A percentile compares a stretch with the other conserved stretches of the same genome.
Evolutionary conservation across 352 stramenopile genomes (phyloP).

Genomic region (Elongisporangium anandrum): DNA sequence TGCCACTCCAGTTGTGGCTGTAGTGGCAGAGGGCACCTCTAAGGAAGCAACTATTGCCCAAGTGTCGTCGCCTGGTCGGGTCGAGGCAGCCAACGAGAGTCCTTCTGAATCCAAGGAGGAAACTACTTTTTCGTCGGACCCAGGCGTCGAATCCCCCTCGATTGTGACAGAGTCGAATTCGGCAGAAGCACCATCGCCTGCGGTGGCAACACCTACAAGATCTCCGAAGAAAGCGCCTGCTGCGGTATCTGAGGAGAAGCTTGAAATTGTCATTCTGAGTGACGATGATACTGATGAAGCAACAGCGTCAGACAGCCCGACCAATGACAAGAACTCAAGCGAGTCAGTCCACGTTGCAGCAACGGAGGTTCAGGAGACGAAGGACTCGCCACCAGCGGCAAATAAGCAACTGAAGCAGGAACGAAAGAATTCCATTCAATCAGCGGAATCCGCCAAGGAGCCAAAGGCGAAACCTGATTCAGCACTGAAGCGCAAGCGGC

Average conservation of each 20-base stretch:
- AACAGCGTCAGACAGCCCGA: background rate
- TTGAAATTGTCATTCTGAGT: background rate
- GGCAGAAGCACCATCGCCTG: background rate
- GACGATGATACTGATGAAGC: background rate
- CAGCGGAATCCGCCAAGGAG: background rate
- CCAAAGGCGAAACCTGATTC: background rate
- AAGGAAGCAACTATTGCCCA: background rate
- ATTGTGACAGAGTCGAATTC: background rate
- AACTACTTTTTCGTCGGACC: background rate
- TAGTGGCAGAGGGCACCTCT: background rate
- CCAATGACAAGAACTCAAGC: background rate
- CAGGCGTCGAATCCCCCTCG: background rate
- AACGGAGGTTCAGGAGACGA: background rate
- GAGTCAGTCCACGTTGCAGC: background rate
- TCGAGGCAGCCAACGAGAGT: background rate
- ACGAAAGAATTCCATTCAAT: slow-evolving; percentile 1
- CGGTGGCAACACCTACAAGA: background rate
- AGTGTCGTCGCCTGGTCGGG: too few relatives aligned
- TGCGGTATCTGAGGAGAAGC: background rate
- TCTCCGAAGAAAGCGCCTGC: background rate
- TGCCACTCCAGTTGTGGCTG: background rate
- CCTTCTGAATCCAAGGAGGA: background rate
- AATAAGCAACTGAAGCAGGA: slow-evolving; percentile 9
- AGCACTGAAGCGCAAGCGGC: slow-evolving; percentile 18
- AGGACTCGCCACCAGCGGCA: background rate